These are phyloP conservation scores for Fusarium mangiferae DNA, from an alignment of 2,329 filamentous ascomycete species.

Conservation along the genomic window DNA sequence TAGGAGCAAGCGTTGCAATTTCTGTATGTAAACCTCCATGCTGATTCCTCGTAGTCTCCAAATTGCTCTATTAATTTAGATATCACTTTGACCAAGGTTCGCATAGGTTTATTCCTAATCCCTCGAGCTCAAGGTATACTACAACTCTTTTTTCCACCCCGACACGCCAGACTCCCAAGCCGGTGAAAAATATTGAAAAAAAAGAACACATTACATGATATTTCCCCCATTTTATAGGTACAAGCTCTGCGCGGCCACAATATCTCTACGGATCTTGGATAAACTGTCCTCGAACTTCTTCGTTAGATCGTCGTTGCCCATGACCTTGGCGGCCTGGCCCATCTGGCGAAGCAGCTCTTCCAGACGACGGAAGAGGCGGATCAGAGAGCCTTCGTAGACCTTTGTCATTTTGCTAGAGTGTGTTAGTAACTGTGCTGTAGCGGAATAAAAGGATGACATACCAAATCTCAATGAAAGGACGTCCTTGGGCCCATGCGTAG, in stretches of 20 bases:
- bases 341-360: conserved; percentile 96
- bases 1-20: rapidly evolving
- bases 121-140: conserved; percentile 15
- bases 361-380: conserved; percentile 92
- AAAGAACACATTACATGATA: conserved; percentile 19
- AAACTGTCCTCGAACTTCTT: conserved; percentile 91
- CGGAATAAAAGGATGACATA: rapidly evolving
- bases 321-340: conserved; percentile 94
- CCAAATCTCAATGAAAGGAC: conserved; percentile 94
- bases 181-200: conserved; percentile 37
- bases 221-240: conserved; percentile 71
- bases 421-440: conserved; percentile 29
- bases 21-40: too few species aligned
- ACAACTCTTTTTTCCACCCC: conserved; percentile 30
- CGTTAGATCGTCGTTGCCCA: conserved; percentile 95
- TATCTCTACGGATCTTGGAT: conserved; percentile 87
- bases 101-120: conserved; percentile 36
- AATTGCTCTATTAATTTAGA: conserved; percentile 24
- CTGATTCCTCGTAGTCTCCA: not conserved
- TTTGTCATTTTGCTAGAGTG: conserved; percentile 92
- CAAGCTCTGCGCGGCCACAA: conserved; percentile 93
- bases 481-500: conserved; percentile 88
- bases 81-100: conserved; percentile 17
- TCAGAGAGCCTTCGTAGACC: conserved; percentile 95
- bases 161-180: conserved; percentile 42